A percentile compares a stretch with the other conserved stretches of the same genome.
Evolutionary conservation across 306 rosid genomes (phyloP).

Genomic region (Dryas alaskensis): DNA sequence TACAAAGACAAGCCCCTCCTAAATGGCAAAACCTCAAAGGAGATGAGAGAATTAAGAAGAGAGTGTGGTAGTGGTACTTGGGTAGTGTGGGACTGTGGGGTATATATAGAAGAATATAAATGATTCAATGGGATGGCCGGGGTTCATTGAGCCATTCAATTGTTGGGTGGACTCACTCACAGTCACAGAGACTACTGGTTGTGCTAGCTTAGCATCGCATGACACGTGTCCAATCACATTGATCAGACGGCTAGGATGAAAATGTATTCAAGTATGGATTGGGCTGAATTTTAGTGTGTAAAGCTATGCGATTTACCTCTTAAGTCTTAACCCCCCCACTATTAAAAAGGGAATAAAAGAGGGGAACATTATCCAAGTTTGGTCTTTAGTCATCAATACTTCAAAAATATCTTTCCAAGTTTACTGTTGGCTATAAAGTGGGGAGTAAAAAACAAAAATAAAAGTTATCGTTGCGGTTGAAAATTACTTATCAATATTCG

Average conservation of each 20-base stretch:
- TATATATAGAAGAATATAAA: slow-evolving; percentile 13
- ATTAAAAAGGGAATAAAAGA: no score
- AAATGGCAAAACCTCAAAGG: background rate
- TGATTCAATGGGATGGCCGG: background rate
- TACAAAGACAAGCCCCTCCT: slow-evolving; percentile 17
- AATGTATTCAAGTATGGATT: no score
- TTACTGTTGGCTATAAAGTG: background rate
- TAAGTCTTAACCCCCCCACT: no score
- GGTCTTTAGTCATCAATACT: background rate
- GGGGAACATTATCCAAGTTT: no score
- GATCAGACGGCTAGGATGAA: background rate
- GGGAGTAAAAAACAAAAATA: no score
- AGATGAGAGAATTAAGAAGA: no score
- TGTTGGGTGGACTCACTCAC: background rate
- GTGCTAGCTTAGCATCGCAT: background rate
- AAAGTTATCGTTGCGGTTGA: no score
- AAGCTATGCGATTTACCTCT: no score
- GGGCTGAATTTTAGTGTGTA: no score
- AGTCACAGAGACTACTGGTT: background rate
- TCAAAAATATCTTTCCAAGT: background rate
- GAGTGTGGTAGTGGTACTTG: slow-evolving; percentile 8
- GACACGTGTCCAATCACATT: background rate
- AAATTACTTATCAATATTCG: no score
- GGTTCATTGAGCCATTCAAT: no score
- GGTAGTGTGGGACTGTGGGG: background rate